A percentile compares a stretch with the other conserved stretches of the same genome.
These are phyloP conservation scores for Macaranga tanarius DNA, from an alignment of 441 rosid species.

Conservation along the genomic window DNA sequence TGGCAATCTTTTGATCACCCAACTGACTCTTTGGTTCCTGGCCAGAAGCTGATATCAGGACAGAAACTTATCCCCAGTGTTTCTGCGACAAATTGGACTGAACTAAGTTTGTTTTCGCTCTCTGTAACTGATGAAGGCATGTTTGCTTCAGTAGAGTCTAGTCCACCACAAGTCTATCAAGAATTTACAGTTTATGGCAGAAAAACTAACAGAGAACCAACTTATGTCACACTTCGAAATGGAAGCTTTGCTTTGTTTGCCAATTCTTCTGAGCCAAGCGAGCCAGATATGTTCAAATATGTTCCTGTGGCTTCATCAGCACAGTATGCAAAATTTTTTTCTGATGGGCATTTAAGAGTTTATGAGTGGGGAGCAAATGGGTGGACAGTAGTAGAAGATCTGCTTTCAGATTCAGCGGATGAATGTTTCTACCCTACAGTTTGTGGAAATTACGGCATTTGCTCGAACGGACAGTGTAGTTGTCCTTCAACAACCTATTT, in stretches of 20 bases:
- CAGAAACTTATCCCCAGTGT: constrained; percentile 12
- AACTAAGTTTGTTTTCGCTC: neutral
- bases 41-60: constrained; percentile 4
- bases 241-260: constrained; percentile 28
- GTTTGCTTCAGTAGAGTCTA: constrained; percentile 9
- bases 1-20: constrained; percentile 26
- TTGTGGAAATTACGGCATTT: constrained; percentile 21
- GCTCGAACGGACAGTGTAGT: constrained; percentile 12
- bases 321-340: neutral
- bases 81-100: constrained; percentile 15
- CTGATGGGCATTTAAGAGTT: constrained; percentile 22
- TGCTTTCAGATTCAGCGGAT: neutral
- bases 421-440: constrained; percentile 24
- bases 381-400: constrained; percentile 12
- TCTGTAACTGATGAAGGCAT: constrained; percentile 2
- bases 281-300: neutral
- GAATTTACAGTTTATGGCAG: neutral
- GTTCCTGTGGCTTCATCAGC: constrained; percentile 6
- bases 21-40: constrained; percentile 8
- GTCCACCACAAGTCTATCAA: constrained; percentile 6
- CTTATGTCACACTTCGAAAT: constrained; percentile 14
- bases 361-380: constrained; percentile 6
- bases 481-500: constrained; percentile 16
- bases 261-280: constrained; percentile 16
- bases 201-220: constrained; percentile 11